Evolutionary conservation across 148 eudicot species (phyloP).

Genomic region (Silene conica): DNA sequence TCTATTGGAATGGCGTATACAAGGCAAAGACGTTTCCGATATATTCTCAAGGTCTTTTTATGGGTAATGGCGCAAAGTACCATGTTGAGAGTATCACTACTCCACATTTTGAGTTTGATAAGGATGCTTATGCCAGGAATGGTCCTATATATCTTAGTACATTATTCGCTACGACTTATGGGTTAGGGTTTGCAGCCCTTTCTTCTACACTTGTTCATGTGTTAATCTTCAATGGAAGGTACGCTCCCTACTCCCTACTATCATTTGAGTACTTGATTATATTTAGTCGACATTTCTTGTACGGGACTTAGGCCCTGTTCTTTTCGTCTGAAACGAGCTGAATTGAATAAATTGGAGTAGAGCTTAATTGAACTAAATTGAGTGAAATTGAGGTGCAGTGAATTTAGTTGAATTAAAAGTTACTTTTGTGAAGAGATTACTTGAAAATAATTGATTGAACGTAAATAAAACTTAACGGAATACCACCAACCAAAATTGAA

Average conservation of each 20-base stretch:
- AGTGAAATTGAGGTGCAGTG: too few species aligned
- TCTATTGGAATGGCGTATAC: conserved; percentile 57
- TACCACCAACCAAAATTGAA: too few species aligned
- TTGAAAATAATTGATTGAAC: too few species aligned
- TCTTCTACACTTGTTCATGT: conserved; percentile 63
- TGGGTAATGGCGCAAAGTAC: conserved; percentile 49
- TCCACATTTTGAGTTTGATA: conserved; percentile 46
- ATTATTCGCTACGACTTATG: conserved; percentile 67
- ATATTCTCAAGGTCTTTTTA: conserved; percentile 62
- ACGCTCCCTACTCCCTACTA: conserved; percentile 3
- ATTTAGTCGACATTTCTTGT: too few species aligned
- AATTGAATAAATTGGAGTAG: too few species aligned
- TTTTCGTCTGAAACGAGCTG: too few species aligned
- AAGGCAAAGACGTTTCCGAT: conserved; percentile 77
- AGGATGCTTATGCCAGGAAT: conserved; percentile 34
- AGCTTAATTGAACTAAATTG: too few species aligned
- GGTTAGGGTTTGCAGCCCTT: conserved; percentile 66
- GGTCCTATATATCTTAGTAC: conserved; percentile 59
- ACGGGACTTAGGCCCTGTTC: too few species aligned
- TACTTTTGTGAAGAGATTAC: too few species aligned
- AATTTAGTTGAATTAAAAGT: too few species aligned
- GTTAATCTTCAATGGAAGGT: conserved; percentile 61
- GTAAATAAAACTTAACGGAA: too few species aligned
- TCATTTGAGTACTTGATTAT: too few species aligned
- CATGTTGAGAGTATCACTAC: conserved; percentile 62